Percentiles rank a stretch among this genome's conserved stretches.
These are phyloP conservation scores for Salvia hispanica DNA, from an alignment of 257 asterid species.

Conservation along the genomic window DNA sequence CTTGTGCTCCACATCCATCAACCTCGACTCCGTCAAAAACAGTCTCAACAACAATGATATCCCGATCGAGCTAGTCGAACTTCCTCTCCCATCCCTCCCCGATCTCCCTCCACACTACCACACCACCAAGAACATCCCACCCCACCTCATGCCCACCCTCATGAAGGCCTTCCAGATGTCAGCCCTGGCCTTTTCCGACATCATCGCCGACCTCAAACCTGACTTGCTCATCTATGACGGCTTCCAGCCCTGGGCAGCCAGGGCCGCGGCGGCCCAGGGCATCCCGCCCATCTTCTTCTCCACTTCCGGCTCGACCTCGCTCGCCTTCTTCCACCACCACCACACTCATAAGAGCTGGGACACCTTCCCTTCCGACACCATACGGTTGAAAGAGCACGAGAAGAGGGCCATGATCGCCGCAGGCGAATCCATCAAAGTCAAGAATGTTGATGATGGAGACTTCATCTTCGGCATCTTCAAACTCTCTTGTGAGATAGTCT, in stretches of 20 bases:
- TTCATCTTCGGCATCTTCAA: slow-evolving; percentile 33
- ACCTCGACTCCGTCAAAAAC: slow-evolving; percentile 36
- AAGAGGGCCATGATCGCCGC: slow-evolving; percentile 18
- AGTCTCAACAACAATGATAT: background rate
- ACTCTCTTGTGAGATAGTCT: slow-evolving; percentile 37
- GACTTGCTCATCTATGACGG: slow-evolving; percentile 41
- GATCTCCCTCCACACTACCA: slow-evolving; percentile 45
- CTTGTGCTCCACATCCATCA: slow-evolving; percentile 45
- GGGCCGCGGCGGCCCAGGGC: slow-evolving; percentile 25
- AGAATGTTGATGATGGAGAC: slow-evolving; percentile 12
- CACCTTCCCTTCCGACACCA: slow-evolving; percentile 39
- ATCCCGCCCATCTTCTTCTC: slow-evolving; percentile 36
- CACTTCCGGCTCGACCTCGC: slow-evolving; percentile 13
- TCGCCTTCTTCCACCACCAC: slow-evolving; percentile 35
- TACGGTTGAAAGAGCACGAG: slow-evolving; percentile 31
- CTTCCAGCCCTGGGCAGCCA: slow-evolving; percentile 44
- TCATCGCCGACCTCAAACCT: slow-evolving; percentile 30
- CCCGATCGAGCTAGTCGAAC: slow-evolving; percentile 34
- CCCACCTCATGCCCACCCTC: slow-evolving; percentile 36
- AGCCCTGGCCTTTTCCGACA: slow-evolving; percentile 21
- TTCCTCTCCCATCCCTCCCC: slow-evolving; percentile 34
- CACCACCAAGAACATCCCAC: slow-evolving; percentile 45
- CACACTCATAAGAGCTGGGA: slow-evolving; percentile 21
- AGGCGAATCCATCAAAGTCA: slow-evolving; percentile 14
- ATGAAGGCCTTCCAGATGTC: slow-evolving; percentile 38